These are phyloP conservation scores for Penicillium sp. DNA, from an alignment of 2,329 filamentous ascomycete species.

Conservation along the genomic window DNA sequence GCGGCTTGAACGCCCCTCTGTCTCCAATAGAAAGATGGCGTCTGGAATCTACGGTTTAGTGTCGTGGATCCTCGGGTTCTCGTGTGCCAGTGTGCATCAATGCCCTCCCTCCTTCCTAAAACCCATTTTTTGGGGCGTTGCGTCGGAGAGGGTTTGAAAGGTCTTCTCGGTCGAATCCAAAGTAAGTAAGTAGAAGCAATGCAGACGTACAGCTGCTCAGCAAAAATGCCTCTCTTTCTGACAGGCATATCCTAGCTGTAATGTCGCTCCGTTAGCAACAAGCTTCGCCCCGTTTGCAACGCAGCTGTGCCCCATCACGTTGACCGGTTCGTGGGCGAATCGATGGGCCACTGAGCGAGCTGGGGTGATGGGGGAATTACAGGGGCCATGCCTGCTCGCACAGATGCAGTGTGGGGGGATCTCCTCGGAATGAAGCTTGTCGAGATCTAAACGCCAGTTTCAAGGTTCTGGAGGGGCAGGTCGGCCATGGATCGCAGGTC, in stretches of 20 bases:
- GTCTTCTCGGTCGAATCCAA: background rate
- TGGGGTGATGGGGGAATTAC: background rate
- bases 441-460: conserved; percentile 12
- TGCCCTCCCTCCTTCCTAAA: conserved; percentile 1
- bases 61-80: conserved; percentile 1
- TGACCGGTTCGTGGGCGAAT: conserved; percentile 19
- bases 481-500: background rate
- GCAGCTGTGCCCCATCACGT: conserved; percentile 3
- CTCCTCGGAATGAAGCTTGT: conserved; percentile 25
- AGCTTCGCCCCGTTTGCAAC: conserved; percentile 17
- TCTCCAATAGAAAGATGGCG: background rate
- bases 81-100: background rate
- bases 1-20: background rate
- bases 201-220: background rate
- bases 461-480: background rate
- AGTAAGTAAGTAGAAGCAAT: background rate
- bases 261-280: conserved; percentile 11
- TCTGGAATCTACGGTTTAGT: background rate
- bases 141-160: background rate
- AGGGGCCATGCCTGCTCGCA: conserved; percentile 20
- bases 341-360: conserved; percentile 10
- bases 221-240: background rate
- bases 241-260: background rate
- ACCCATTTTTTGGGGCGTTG: background rate
- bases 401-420: conserved; percentile 22